Conservation (phyloP, 345 rosid species). For the Rhodamnia rubescens region DNA sequence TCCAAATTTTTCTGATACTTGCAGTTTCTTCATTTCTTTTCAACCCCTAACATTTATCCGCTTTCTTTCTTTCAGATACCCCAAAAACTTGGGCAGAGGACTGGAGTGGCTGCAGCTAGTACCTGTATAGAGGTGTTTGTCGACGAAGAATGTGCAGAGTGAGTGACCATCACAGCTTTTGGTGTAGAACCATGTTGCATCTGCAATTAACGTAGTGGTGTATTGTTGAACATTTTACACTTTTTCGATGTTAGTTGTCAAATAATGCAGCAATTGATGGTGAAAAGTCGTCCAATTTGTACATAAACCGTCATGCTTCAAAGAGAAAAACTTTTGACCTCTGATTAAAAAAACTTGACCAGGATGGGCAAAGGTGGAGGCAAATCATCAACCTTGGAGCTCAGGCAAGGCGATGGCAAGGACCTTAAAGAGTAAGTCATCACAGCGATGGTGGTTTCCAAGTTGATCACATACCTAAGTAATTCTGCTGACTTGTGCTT, state of each 20-base stretch:
- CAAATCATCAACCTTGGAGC: conserved; percentile 23
- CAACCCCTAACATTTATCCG: neutral
- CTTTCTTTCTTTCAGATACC: conserved; percentile 40
- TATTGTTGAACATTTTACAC: neutral
- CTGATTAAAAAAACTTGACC: neutral
- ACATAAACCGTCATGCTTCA: neutral
- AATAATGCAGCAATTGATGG: neutral
- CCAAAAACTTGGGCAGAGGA: conserved; percentile 33
- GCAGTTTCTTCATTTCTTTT: neutral
- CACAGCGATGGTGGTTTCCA: neutral
- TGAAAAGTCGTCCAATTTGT: neutral
- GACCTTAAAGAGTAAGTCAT: conserved; percentile 34
- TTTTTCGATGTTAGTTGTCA: neutral
- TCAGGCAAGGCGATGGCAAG: conserved; percentile 21
- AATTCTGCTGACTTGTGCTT: neutral
- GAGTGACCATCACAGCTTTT: conserved; percentile 14
- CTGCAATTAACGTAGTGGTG: neutral
- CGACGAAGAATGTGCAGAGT: conserved; percentile 64
- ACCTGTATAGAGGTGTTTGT: conserved; percentile 66
- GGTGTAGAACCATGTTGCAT: neutral
- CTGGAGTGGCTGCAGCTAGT: conserved; percentile 25
- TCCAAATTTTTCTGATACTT: neutral
- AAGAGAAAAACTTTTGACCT: neutral
- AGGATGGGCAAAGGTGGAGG: conserved; percentile 11
- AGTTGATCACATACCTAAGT: neutral